A percentile compares a stretch with the other conserved stretches of the same genome.
Evolutionary conservation across 2,329 filamentous ascomycete genomes (phyloP).

Genomic region (Cercospora sp.): DNA sequence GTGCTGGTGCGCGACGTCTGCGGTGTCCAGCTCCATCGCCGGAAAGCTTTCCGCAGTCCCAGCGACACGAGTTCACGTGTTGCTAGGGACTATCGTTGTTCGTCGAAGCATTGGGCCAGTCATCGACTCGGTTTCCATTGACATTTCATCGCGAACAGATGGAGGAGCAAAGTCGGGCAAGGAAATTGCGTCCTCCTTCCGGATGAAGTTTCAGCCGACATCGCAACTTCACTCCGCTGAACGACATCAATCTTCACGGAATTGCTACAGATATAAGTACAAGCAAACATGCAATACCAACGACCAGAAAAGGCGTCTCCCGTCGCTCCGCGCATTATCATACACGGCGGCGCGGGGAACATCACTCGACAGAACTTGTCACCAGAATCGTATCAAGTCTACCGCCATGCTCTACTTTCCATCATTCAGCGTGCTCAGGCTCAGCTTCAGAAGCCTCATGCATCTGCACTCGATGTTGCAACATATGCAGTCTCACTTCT

Average conservation of each 20-base stretch:
- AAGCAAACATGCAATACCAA: slow-evolving; percentile 18
- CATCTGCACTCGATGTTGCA: slow-evolving; percentile 70
- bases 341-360: slow-evolving; percentile 53
- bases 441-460: slow-evolving; percentile 39
- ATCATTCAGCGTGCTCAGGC: slow-evolving; percentile 39
- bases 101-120: background rate
- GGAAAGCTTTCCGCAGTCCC: background rate
- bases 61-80: background rate
- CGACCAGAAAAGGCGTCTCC: slow-evolving; percentile 24
- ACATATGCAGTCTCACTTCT: slow-evolving; percentile 73
- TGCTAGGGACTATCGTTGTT: background rate
- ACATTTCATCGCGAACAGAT: background rate
- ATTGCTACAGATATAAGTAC: background rate
- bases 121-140: background rate
- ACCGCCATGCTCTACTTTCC: slow-evolving; percentile 42
- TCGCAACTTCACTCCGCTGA: background rate
- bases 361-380: slow-evolving; percentile 46
- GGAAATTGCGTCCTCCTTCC: background rate
- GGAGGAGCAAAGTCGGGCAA: background rate
- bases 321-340: slow-evolving; percentile 48
- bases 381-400: slow-evolving; percentile 40
- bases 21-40: background rate
- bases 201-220: background rate
- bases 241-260: background rate
- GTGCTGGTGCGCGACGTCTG: background rate